phyloP scores from a whole-genome alignment of 345 rosid species.

The Citrus trifoliata region DNA sequence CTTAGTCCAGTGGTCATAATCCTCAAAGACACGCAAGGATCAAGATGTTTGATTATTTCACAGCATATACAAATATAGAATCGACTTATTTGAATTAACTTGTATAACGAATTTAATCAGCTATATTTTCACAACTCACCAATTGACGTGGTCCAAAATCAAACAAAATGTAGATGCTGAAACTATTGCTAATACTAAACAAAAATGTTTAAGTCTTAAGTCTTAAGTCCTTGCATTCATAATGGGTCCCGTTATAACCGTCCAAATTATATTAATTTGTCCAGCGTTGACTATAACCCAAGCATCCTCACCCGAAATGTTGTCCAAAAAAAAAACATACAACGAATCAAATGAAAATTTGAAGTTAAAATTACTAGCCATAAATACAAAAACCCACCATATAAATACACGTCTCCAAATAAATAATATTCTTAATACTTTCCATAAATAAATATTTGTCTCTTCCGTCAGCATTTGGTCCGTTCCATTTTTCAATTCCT shows the following conservation, averaged over 20 bases:
- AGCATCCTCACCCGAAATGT: not conserved
- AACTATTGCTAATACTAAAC: not conserved
- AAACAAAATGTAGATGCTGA: no score
- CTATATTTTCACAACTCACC: no score
- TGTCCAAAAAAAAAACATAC: not conserved
- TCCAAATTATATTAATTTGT: conserved; percentile 7
- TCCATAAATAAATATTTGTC: not conserved
- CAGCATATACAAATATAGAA: no score
- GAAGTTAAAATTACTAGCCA: not conserved
- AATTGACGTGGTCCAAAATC: no score
- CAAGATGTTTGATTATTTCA: no score
- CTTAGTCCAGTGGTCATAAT: no score
- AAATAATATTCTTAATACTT: not conserved
- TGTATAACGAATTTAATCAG: no score
- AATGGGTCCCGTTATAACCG: conserved; percentile 13
- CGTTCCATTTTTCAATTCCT: not conserved
- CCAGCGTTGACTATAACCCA: conserved; percentile 4
- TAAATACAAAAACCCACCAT: not conserved
- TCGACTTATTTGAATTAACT: no score
- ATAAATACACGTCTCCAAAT: not conserved
- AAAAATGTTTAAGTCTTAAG: not conserved
- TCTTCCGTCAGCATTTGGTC: not conserved
- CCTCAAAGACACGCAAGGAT: no score
- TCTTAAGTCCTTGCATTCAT: not conserved
- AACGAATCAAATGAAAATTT: not conserved